Evolutionary conservation across 805 yeast species (phyloP), one percentile per base, ranked within the genome.

Genomic region (Ogataea dorogensis): DNA sequence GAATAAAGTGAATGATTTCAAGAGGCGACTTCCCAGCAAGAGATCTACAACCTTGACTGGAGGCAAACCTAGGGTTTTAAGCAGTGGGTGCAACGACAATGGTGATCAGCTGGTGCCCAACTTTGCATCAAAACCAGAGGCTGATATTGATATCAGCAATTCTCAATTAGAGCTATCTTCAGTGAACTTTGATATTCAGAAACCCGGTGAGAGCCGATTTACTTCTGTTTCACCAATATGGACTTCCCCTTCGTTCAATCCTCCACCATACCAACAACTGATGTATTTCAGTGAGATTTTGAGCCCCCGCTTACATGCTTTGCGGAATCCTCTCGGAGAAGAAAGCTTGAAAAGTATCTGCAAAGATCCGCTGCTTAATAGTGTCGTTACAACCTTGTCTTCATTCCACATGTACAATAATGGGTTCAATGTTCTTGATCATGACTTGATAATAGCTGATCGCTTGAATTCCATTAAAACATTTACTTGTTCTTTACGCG

Each of bases 1-100:
- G 73, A 65, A 61, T 64, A 21, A 23, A 12, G 33, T n/a, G 27
- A 23, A n/a, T 21, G 23, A 21, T 14, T 14, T 31, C 9, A 14
- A 22, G 10, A 23, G n/a, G n/a, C n/a, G n/a, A n/a, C n/a, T n/a
- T n/a, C n/a, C n/a, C n/a, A n/a, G n/a, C n/a, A n/a, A n/a, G n/a
- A n/a, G n/a, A n/a, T n/a, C n/a, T n/a, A n/a, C n/a, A n/a, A n/a
- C n/a, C n/a, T n/a, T n/a, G n/a, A n/a, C n/a, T n/a, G n/a, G n/a
- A n/a, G n/a, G n/a, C n/a, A n/a, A n/a, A n/a, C n/a, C n/a, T n/a
- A n/a, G n/a, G n/a, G n/a, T n/a, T n/a, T n/a, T n/a, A n/a, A n/a
- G n/a, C n/a, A n/a, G n/a, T n/a, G n/a, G n/a, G n/a, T n/a, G n/a
- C n/a, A n/a, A n/a, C n/a, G n/a, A n/a, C n/a, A n/a, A n/a, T n/a